phyloP scores from a whole-genome alignment of 148 eudicot species.

The Rhododendron ovatum region DNA sequence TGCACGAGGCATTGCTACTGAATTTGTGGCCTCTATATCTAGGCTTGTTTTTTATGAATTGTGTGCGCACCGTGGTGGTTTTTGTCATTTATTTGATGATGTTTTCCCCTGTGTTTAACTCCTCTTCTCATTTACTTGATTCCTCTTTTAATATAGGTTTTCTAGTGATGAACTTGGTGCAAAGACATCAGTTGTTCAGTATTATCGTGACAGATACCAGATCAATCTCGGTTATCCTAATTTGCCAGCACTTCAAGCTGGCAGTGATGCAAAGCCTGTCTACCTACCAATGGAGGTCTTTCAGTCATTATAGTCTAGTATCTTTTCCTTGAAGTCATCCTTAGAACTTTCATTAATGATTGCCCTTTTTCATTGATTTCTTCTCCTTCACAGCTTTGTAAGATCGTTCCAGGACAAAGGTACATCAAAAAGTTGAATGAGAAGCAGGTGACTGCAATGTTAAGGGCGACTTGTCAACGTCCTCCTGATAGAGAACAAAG shows the following conservation, averaged over 20 bases:
- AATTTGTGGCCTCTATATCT: not conserved
- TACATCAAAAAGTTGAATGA: constrained; percentile 59
- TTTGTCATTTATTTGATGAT: not conserved
- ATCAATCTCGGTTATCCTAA: constrained; percentile 25
- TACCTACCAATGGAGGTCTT: constrained; percentile 87
- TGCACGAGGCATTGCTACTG: not conserved
- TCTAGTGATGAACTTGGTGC: constrained; percentile 21
- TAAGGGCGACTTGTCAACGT: constrained; percentile 78
- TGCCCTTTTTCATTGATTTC: not conserved
- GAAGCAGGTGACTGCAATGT: constrained; percentile 56
- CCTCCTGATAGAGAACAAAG: constrained; percentile 47
- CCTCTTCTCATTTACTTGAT: not conserved
- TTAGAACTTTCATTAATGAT: not conserved
- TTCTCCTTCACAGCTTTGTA: constrained; percentile 36
- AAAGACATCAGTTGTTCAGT: constrained; percentile 44
- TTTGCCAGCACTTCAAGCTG: constrained; percentile 68
- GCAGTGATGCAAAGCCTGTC: constrained; percentile 43
- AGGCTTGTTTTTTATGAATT: not conserved
- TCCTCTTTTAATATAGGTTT: constrained; percentile 37
- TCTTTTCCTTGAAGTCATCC: not conserved
- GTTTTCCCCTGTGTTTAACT: not conserved
- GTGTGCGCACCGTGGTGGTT: not conserved
- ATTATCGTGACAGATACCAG: constrained; percentile 44
- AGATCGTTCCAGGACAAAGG: constrained; percentile 54
- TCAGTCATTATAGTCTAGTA: not conserved